Base-by-base conservation (phyloP, 768 basidiomycete species). In the Daedaleopsis nitida region DNA sequence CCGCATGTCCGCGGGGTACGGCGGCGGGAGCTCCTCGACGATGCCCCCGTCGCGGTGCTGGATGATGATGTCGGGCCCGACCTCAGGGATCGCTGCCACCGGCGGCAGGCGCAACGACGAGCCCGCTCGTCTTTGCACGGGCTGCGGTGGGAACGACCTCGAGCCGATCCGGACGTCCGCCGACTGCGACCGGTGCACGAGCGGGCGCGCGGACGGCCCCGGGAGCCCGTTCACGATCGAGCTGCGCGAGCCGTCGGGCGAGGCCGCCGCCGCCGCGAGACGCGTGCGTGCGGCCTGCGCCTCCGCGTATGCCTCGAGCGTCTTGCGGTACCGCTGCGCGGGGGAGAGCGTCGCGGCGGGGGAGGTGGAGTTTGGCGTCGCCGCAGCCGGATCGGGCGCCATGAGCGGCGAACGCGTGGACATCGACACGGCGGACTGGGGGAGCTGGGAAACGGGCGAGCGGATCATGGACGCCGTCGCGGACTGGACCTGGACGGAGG, bases 11-110 rank as follows among this genome's bases (percentile, higher is more conserved):
- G 27, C 42, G 17, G 54, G 54, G 57, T 80, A 79, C 4, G 78
- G 78, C 27, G 78, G 78, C 10, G 78, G 78, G 0, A 77, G 69
- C 58, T 79, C 78, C 27, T 74, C 75, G n/a, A 78, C 75, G 17
- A 73, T 59, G 14, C 74, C 77, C 38, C 73, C 74, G 56, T 80
- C 78, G 35, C 70, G 66, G 65, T 80, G 78, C 59, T 78, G 78
- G 23, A 78, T 73, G 45, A 79, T 70, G 63, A 78, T 71, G 47
- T 77, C 77, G 8, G 69, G 70, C 16, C 63, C 57, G 34, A 53
- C 58, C 13, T 67, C 69, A 7, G 60, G 55, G 56, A 66, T 66
- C 12, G 62, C 34, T 34, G 44, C 52, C 58, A 55, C 51, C 32
- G 60, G 48, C 47, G 59, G 38, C 45, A 62, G 19, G n/a, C 61